Base-by-base conservation (phyloP, 345 rosid genomes). In the Aquilaria sinensis region DNA sequence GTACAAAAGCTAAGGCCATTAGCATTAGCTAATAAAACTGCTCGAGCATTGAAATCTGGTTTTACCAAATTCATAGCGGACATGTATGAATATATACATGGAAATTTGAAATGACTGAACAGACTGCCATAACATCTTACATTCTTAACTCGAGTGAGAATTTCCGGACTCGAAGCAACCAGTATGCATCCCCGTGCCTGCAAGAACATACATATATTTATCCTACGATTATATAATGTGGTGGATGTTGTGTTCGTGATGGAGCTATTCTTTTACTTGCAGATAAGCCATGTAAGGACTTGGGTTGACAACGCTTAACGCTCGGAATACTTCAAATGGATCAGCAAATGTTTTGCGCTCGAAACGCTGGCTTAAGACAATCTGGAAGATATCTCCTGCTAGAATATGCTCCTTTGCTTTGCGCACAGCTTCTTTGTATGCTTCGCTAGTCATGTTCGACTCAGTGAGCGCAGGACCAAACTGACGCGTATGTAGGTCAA, bases 151-250 rank as follows among this genome's bases (percentile, higher is more conserved):
- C 85, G 84, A 7, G 94, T 88, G 34, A 93, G 92, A 68, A 93
- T 93, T 72, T 92, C 96, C 10, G 98, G 98, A 74, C 98, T 92
- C 48, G 98, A 93, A 53, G 89, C 92, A 67, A 90, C 98, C 71
- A 90, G 58, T 58, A 85, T 90, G 68, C 90, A 82, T 41, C 98
- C 98, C 66, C 90, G 81, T 15, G 97, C 88, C 97, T 89, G 86
- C 12, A 46, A 49, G 52, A 31, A 59, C 6, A 47, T 43, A 50
- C 10, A 7, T 10, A 32, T n/a, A 34, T 41, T 41, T 59, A 47
- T 47, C 13, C 69, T 51, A 48, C 43, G 41, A 29, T 32, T 53
- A 13, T 48, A 43, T 15, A 48, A n/a, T 37, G 23, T 37, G 43
- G 7, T 37, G 0, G 8, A 3, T 37, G 43, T 37, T 37, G 43